Conservation (phyloP, 352 stramenopile genomes). For the Thalassiosira livingstoniorum region DNA sequence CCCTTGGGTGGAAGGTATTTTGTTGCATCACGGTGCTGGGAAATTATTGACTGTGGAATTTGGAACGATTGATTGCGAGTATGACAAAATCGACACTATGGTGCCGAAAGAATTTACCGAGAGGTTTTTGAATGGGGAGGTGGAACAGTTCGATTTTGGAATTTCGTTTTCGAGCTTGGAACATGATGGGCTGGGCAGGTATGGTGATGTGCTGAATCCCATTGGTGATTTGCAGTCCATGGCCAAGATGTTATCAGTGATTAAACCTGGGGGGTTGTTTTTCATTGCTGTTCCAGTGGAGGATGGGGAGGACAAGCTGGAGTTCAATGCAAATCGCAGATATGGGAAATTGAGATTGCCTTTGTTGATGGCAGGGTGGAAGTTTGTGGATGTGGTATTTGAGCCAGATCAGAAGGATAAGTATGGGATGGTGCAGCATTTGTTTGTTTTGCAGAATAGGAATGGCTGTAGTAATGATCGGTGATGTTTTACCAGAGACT, state of each 20-base stretch:
- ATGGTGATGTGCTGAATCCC: constrained; percentile 83
- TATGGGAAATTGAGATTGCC: constrained; percentile 19
- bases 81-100: constrained; percentile 23
- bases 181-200: constrained; percentile 86
- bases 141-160: constrained; percentile 27
- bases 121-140: constrained; percentile 10
- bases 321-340: constrained; percentile 29
- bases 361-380: constrained; percentile 6
- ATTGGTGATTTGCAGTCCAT: constrained; percentile 83
- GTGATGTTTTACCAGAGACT: too few species aligned
- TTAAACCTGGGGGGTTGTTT: constrained; percentile 12
- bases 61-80: constrained; percentile 21
- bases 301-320: constrained; percentile 10
- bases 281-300: not conserved
- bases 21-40: constrained; percentile 9
- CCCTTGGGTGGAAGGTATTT: constrained; percentile 41
- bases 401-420: too few species aligned
- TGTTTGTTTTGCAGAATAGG: too few species aligned
- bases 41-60: constrained; percentile 37
- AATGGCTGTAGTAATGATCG: too few species aligned
- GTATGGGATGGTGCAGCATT: too few species aligned
- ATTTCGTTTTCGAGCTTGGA: constrained; percentile 66
- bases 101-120: constrained; percentile 23
- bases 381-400: constrained; percentile 14
- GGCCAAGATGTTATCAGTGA: constrained; percentile 25